Conservation (phyloP, 306 rosid genomes). For the Rosa lucieae region DNA sequence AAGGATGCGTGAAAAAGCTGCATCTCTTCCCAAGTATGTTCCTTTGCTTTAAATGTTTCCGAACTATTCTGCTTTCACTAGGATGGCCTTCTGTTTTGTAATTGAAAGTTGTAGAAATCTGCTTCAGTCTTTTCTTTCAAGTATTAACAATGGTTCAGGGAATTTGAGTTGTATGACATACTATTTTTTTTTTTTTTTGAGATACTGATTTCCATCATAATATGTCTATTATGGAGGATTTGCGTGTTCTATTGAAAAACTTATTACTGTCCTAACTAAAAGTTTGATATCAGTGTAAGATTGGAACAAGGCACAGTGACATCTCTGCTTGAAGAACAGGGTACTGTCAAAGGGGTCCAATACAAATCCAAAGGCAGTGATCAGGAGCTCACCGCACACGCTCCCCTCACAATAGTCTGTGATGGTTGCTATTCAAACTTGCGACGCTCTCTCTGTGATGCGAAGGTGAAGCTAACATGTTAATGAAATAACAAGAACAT, state of each 20-base stretch:
- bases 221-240: background rate
- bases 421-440: conserved; percentile 86
- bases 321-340: conserved; percentile 65
- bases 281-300: conserved; percentile 51
- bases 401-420: conserved; percentile 53
- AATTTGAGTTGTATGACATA: background rate
- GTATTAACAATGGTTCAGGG: background rate
- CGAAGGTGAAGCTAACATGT: conserved; percentile 32
- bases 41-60: background rate
- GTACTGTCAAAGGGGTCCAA: conserved; percentile 63
- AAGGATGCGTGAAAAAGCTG: conserved; percentile 67
- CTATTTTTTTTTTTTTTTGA: background rate
- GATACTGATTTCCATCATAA: background rate
- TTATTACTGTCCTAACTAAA: background rate
- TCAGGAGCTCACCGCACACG: conserved; percentile 31
- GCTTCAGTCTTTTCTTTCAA: background rate
- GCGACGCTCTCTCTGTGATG: conserved; percentile 52
- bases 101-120: background rate
- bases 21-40: conserved; percentile 64
- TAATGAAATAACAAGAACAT: conserved; percentile 21
- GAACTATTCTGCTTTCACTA: background rate
- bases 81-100: background rate
- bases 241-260: background rate
- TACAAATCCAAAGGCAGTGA: conserved; percentile 13
- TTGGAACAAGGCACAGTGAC: conserved; percentile 83